phyloP scores from a whole-genome alignment of 148 eudicot genomes.

The Beta vulgaris region DNA sequence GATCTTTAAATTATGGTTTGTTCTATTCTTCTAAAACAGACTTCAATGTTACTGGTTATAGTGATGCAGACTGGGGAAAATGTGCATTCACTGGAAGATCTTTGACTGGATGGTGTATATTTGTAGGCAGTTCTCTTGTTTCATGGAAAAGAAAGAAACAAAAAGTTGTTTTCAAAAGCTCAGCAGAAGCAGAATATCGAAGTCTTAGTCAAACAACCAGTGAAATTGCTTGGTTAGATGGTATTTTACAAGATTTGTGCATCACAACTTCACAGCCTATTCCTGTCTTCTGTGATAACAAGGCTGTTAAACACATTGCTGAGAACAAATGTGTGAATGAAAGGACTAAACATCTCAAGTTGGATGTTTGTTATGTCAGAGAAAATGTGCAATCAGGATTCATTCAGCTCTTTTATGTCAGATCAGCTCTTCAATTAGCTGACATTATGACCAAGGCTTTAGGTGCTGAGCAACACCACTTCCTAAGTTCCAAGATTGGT shows the following conservation, averaged over 20 bases:
- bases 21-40: too few species aligned
- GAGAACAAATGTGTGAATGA: too few species aligned
- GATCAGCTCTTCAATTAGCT: too few species aligned
- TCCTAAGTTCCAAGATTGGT: too few species aligned
- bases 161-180: background rate
- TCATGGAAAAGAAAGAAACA: constrained; percentile 17
- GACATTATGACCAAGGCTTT: too few species aligned
- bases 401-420: too few species aligned
- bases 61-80: background rate
- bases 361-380: too few species aligned
- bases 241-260: background rate
- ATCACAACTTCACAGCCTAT: background rate
- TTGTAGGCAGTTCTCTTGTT: background rate
- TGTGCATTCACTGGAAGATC: background rate
- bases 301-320: too few species aligned
- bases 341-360: too few species aligned
- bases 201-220: background rate
- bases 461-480: too few species aligned
- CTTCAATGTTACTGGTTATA: background rate
- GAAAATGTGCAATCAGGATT: too few species aligned
- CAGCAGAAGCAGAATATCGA: background rate
- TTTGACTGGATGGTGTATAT: background rate
- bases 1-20: too few species aligned
- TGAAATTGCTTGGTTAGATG: background rate
- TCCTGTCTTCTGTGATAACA: background rate